Conservation (phyloP, 2,329 filamentous ascomycete species). For the Pyrenophora seminiperda region DNA sequence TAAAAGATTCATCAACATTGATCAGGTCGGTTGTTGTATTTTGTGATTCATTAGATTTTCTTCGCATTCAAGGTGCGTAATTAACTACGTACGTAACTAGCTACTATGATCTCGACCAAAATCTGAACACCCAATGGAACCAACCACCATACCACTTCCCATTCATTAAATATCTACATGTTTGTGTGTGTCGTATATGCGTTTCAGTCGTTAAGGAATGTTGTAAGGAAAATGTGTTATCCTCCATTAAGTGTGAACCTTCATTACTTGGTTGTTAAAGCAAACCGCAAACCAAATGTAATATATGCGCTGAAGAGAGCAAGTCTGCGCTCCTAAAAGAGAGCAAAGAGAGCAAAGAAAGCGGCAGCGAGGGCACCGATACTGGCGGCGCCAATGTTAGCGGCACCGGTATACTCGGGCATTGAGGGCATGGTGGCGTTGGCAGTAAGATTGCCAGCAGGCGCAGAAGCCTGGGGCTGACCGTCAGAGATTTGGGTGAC, state of each 20-base stretch:
- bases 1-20: too few species aligned
- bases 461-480: conserved; percentile 30
- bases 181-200: conserved; percentile 2
- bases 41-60: too few species aligned
- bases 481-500: conserved; percentile 40
- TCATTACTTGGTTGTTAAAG: conserved; percentile 7
- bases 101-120: not conserved
- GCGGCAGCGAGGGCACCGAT: conserved; percentile 37
- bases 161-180: conserved; percentile 10
- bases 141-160: conserved; percentile 1
- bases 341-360: conserved; percentile 34
- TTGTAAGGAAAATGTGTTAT: conserved; percentile 9
- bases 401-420: conserved; percentile 40
- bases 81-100: conserved; percentile 3
- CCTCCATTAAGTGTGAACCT: conserved; percentile 2
- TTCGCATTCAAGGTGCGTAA: not conserved
- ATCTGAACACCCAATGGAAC: not conserved
- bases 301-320: not conserved
- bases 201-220: conserved; percentile 15
- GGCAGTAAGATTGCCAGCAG: conserved; percentile 16
- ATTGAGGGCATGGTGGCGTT: conserved; percentile 20
- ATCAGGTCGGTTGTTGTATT: too few species aligned
- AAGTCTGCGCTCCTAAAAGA: conserved; percentile 30
- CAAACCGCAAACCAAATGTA: not conserved
- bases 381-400: conserved; percentile 25